phyloP scores from a whole-genome alignment of 2,329 filamentous ascomycete genomes.

The Trichoderma hamatum region DNA sequence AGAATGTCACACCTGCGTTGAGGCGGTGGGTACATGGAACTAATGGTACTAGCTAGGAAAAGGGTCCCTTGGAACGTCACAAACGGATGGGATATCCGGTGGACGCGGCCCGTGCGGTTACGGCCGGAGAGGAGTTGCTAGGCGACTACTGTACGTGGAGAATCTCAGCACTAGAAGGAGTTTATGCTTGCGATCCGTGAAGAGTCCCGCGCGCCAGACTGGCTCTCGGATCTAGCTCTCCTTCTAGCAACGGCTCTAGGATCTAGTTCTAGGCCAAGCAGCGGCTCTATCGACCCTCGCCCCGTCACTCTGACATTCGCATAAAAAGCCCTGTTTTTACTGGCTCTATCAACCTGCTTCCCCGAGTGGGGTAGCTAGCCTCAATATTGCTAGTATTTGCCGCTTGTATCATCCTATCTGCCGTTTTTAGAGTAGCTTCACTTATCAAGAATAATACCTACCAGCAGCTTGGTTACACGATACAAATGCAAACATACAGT shows the following conservation, averaged over 20 bases:
- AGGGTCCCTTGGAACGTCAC: neutral
- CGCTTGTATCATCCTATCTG: neutral
- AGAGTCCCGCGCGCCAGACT: neutral
- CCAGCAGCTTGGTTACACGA: too few species aligned
- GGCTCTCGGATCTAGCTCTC: neutral
- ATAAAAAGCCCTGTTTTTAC: neutral
- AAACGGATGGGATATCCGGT: constrained; percentile 1
- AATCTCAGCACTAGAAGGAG: constrained; percentile 4
- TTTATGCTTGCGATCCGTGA: neutral
- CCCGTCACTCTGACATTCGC: neutral
- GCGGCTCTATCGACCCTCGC: too few species aligned
- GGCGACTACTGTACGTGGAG: neutral
- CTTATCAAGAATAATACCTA: neutral
- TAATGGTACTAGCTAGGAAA: neutral
- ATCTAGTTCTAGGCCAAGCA: too few species aligned
- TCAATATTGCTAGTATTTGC: neutral
- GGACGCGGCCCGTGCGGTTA: constrained; percentile 5
- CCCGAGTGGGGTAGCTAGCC: neutral
- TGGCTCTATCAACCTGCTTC: neutral
- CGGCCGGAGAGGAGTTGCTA: neutral
- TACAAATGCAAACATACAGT: neutral
- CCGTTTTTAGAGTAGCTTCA: neutral
- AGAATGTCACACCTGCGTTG: constrained; percentile 7
- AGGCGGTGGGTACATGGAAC: neutral
- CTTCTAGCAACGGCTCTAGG: neutral